Percentiles rank a stretch among this genome's conserved stretches.
phyloP scores from a whole-genome alignment of 2,329 filamentous ascomycete species.

The Pyricularia pennisetigena region DNA sequence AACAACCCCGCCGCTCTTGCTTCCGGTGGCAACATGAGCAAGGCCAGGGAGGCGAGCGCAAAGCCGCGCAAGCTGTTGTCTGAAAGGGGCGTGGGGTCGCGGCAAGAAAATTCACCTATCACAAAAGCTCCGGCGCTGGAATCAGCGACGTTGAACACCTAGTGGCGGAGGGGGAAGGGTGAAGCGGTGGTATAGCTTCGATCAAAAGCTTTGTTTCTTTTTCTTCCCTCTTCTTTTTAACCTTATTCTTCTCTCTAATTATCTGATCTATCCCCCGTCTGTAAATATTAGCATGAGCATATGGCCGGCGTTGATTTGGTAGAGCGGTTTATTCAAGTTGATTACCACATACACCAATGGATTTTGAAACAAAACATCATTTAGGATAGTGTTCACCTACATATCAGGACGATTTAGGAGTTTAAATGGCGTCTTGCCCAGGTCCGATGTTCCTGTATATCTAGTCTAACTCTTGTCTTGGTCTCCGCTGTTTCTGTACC shows the following conservation, averaged over 20 bases:
- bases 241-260: not conserved
- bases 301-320: not conserved
- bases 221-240: not conserved
- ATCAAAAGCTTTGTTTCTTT: not conserved
- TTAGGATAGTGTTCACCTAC: not conserved
- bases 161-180: too few relatives aligned
- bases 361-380: not conserved
- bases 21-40: conserved; percentile 34
- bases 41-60: conserved; percentile 20
- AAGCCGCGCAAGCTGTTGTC: conserved; percentile 14
- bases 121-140: not conserved
- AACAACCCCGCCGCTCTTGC: conserved; percentile 29
- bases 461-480: not conserved
- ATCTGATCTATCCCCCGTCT: not conserved
- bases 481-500: not conserved
- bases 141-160: not conserved
- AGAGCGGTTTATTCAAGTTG: not conserved
- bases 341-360: not conserved
- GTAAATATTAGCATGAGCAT: not conserved
- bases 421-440: not conserved
- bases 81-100: conserved; percentile 16
- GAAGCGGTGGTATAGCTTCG: not conserved
- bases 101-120: not conserved
- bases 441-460: not conserved
- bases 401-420: not conserved